Base-by-base conservation (phyloP, 129 eudicot genomes). In the Kitagawia praeruptora region DNA sequence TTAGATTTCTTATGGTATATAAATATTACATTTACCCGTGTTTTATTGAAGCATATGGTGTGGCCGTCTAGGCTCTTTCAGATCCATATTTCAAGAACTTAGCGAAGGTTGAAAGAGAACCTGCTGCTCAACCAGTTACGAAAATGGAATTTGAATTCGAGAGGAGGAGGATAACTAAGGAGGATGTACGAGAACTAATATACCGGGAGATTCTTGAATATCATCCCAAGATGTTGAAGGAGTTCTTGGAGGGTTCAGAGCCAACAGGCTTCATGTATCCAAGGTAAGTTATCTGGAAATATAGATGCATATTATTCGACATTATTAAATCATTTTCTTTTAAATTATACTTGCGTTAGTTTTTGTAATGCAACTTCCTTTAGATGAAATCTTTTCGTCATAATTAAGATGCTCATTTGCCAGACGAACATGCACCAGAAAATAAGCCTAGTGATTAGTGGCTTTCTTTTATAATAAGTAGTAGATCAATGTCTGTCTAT, bases 71-170 rank as follows among this genome's bases (percentile, higher is more conserved):
- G 98, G 98, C 98, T 77, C 97, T 94, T 80, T 89, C 91, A 4
- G 97, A 94, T 90, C 97, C 97, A 51, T 94, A 94, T 83, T 94
- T 94, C 64, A 89, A 89, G 81, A 90, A 90, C 86, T 88, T 94
- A 81, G 98, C 98, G 51, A 94, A 89, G 83, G 97, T 94, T 84
- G 98, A 94, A 86, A 86, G 97, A 83, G 98, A 94, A 80, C 98
- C 98, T 75, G 90, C 97, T 81, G 98, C 98, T 70, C 98, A 92
- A 77, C 98, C 98, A 5, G 96, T 94, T 46, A 90, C 98, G 4
- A 94, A 94, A 80, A 89, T 94, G 93, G 98, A 94, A 81, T 94
- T 94, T 78, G 98, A 94, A 83, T 94, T 94, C 78, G 98, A 94
- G 83, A 88, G 98, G 82, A 84, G 98, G 83, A 92, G 92, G 80